Percentiles rank a stretch among this genome's conserved stretches.
These are phyloP conservation scores for Vitis riparia DNA, from an alignment of 164 flowering plant genomes.

Conservation along the genomic window DNA sequence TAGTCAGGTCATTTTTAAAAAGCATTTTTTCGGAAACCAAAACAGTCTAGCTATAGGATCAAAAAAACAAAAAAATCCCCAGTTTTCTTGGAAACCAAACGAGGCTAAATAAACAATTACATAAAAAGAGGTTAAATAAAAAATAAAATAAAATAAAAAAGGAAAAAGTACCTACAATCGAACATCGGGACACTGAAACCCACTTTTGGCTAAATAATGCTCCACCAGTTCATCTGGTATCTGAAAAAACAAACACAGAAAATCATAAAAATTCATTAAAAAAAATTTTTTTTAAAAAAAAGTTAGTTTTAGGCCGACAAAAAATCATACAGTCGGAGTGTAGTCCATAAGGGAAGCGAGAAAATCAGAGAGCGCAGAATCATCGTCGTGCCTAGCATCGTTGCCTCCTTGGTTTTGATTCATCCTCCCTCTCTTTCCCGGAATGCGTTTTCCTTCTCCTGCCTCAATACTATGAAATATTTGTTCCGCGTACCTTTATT, in stretches of 20 bases:
- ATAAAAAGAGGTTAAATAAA: background rate
- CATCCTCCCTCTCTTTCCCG: conserved; percentile 26
- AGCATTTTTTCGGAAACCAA: too few species aligned
- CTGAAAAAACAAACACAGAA: conserved; percentile 30
- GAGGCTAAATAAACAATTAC: background rate
- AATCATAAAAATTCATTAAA: too few species aligned
- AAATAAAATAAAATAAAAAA: too few species aligned
- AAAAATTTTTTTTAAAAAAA: too few species aligned
- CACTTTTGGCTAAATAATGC: conserved; percentile 86
- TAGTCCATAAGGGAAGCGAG: conserved; percentile 89
- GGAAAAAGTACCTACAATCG: conserved; percentile 70
- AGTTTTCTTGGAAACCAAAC: too few species aligned
- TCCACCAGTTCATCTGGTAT: conserved; percentile 94
- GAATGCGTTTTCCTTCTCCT: too few species aligned
- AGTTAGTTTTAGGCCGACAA: background rate
- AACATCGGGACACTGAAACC: conserved; percentile 92
- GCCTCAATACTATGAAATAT: too few species aligned
- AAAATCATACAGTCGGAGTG: conserved; percentile 70
- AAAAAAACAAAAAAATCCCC: too few species aligned
- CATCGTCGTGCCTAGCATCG: conserved; percentile 78
- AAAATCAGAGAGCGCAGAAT: conserved; percentile 72
- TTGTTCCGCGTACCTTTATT: too few species aligned
- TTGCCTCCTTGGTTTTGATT: conserved; percentile 39
- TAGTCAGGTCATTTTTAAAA: too few species aligned
- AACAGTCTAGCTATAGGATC: too few species aligned